A percentile compares a stretch with the other conserved stretches of the same genome.
These are phyloP conservation scores for Neurospora sp. DNA, from an alignment of 495 filamentous ascomycete genomes.

Conservation along the genomic window DNA sequence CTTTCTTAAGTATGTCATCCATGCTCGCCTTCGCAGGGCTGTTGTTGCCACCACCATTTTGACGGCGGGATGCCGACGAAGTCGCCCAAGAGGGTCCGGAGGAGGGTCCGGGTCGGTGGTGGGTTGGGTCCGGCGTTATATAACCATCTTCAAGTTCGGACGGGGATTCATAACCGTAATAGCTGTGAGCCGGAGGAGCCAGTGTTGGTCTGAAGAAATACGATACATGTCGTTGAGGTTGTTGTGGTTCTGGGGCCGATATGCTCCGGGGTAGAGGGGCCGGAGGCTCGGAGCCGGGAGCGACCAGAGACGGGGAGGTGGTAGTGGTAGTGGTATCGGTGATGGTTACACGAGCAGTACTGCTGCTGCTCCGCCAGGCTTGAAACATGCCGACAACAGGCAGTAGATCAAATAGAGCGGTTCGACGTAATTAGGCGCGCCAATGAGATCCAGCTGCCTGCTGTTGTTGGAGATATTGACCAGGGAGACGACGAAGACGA, in stretches of 20 bases:
- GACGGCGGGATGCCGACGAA: background rate
- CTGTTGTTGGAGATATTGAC: conserved; percentile 7
- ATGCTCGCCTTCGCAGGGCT: conserved; percentile 15
- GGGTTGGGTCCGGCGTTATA: background rate
- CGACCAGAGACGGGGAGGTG: background rate
- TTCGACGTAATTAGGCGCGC: conserved; percentile 1
- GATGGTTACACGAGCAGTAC: conserved; percentile 56
- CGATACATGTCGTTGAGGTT: background rate
- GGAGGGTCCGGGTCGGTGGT: background rate
- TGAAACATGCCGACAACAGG: conserved; percentile 4
- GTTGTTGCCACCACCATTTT: background rate
- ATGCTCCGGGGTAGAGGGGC: background rate
- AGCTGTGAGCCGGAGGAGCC: background rate
- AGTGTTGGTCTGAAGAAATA: background rate
- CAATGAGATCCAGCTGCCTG: conserved; percentile 4
- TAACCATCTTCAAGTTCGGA: conserved; percentile 2
- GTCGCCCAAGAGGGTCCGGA: background rate
- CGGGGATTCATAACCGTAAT: conserved; percentile 6
- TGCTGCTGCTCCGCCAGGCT: conserved; percentile 90
- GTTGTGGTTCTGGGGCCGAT: background rate
- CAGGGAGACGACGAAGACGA: conserved; percentile 10
- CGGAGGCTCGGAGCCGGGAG: background rate
- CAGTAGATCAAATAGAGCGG: conserved; percentile 5
- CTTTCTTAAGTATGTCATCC: conserved; percentile 18
- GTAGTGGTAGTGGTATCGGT: conserved; percentile 7